Base-by-base conservation (phyloP, 2,329 filamentous ascomycete species). In the Colletotrichum gigasporum region DNA sequence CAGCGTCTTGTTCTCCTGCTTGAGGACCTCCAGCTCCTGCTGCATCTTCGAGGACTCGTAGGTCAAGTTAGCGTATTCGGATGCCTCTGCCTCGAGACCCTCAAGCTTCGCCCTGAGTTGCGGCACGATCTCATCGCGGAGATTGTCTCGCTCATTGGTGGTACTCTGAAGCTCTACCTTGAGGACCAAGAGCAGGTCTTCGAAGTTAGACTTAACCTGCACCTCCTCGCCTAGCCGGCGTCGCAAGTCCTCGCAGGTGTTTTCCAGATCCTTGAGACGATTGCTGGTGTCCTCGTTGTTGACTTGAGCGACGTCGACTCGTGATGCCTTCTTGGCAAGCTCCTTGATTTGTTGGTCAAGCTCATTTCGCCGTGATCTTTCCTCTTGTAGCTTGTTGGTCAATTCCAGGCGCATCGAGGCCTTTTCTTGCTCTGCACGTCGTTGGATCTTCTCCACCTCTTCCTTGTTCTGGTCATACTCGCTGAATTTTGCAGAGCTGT, bases 171-270 rank as follows among this genome's bases (percentile, higher is more conserved):
- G 83, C 74, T 99, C 94, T 22, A 89, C 87, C 70, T 91, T 91
- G 70, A 98, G 89, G 5, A 92, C 95, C 6, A 90, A 88, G 44
- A 98, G 84, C 42, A 99, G 85, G 75, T 97, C 94, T 78, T 98
- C 94, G 71, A 98, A 96, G 75, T 96, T 97, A 73, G 93, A 90
- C 76, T 97, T 97, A 70, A 92, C 89, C 75, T 92, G 87, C 59
- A 92, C 87, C 79, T 99, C 96, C 73, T 98, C 94, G 1, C 87
- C 84, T 44, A 99, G 83, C 69, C 92, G 91, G 70, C 94, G 89
- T 67, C 91, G 89, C 48, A 95, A 86, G 72, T 96, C 93, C 69
- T 97, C 94, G 68, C 97, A 89, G 0, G 89, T 89, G 55, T 79
- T 83, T 76, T 97, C 94, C 24, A 98, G 84, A 69, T 97, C 92